Evolutionary conservation across 192 early-diverging fungal genomes (phyloP).

Genomic region (Backusella liffmaniae): DNA sequence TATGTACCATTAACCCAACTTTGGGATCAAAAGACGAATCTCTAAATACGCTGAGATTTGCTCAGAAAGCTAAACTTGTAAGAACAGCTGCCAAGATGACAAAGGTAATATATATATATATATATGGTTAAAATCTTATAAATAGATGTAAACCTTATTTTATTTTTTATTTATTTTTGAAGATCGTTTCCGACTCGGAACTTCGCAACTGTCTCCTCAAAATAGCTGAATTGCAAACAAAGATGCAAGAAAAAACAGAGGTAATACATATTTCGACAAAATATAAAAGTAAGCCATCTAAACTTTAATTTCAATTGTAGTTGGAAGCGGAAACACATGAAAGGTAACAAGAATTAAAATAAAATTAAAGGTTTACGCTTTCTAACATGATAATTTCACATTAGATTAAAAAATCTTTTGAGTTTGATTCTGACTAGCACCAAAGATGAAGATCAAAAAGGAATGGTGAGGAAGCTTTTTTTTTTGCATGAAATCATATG

Average conservation of each 20-base stretch:
- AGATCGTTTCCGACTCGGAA: conserved; percentile 18
- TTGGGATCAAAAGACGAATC: conserved; percentile 83
- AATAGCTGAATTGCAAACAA: conserved; percentile 25
- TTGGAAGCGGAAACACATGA: conserved; percentile 16
- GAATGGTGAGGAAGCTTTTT: background rate
- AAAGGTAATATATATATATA: conserved; percentile 35
- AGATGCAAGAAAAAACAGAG: conserved; percentile 31
- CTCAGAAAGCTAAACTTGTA: conserved; percentile 87
- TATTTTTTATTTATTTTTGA: conserved; percentile 5
- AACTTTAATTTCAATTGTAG: background rate
- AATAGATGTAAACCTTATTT: background rate
- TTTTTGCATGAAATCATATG: background rate
- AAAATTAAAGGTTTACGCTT: background rate
- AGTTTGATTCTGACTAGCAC: conserved; percentile 16
- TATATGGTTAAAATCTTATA: background rate
- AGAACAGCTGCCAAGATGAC: conserved; percentile 81
- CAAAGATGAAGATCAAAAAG: conserved; percentile 10
- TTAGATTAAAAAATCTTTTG: conserved; percentile 13
- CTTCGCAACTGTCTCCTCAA: conserved; percentile 27
- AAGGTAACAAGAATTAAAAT: background rate
- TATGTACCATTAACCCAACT: conserved; percentile 90
- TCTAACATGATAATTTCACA: background rate
- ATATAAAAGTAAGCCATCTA: background rate
- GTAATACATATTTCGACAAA: conserved; percentile 3
- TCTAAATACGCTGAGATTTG: conserved; percentile 92